phyloP scores from a whole-genome alignment of 495 filamentous ascomycete genomes.

The Saxispiralis lemnorum region DNA sequence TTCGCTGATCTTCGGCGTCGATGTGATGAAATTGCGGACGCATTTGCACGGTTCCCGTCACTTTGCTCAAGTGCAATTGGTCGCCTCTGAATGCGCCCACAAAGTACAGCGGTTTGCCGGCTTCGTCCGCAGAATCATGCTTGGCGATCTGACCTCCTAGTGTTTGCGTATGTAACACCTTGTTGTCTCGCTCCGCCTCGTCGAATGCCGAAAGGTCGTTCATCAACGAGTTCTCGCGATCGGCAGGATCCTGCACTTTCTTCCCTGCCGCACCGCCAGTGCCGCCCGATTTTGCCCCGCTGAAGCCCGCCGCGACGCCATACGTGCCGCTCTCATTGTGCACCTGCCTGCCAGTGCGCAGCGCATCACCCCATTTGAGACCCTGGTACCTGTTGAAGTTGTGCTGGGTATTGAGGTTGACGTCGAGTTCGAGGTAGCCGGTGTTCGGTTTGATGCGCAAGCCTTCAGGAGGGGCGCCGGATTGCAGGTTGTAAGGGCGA shows the following conservation, averaged over 20 bases:
- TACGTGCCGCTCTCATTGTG: conserved; percentile 13
- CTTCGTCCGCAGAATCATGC: conserved; percentile 23
- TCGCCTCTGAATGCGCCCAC: conserved; percentile 49
- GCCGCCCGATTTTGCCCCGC: conserved; percentile 14
- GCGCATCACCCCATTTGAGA: conserved; percentile 34
- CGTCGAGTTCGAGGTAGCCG: conserved; percentile 58
- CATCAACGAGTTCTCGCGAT: conserved; percentile 3
- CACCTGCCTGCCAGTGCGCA: conserved; percentile 8
- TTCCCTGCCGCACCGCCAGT: conserved; percentile 20
- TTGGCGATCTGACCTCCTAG: conserved; percentile 50
- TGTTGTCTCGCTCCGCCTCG: conserved; percentile 30
- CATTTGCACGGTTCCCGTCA: conserved; percentile 53
- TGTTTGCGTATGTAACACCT: conserved; percentile 40
- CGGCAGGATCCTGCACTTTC: conserved; percentile 26
- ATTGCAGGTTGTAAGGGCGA: conserved; percentile 37
- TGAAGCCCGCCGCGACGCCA: conserved; percentile 38
- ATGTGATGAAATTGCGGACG: conserved; percentile 60
- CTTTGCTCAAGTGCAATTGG: conserved; percentile 49
- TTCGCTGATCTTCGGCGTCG: conserved; percentile 44
- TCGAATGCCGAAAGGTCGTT: conserved; percentile 24
- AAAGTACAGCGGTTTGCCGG: conserved; percentile 50
- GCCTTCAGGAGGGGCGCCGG: conserved; percentile 36
- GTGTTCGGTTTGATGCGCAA: conserved; percentile 50
- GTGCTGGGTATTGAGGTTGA: conserved; percentile 41
- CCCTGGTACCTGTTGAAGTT: conserved; percentile 52